Percentiles rank a stretch among this genome's conserved stretches.
phyloP scores from a whole-genome alignment of 768 basidiomycete species.

The Phaeolepiota aurea region DNA sequence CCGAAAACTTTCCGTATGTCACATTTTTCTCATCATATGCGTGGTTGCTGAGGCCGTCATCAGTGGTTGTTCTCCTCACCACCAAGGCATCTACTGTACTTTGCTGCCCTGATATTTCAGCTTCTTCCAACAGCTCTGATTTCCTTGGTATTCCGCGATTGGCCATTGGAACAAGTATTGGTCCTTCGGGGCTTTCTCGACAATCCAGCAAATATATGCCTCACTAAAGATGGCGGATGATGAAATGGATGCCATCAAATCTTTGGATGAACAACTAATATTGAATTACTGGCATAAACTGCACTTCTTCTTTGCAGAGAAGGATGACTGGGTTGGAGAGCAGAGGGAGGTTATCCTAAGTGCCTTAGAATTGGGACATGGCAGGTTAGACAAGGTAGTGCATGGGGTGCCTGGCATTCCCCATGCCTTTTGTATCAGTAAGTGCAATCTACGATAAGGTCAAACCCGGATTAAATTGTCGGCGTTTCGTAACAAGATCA shows the following conservation, averaged over 20 bases:
- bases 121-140: slow-evolving; percentile 32
- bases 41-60: background rate
- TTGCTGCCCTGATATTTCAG: slow-evolving; percentile 33
- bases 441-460: no score
- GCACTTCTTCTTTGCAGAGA: slow-evolving; percentile 50
- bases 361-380: slow-evolving; percentile 25
- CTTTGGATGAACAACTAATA: slow-evolving; percentile 40
- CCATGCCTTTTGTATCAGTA: slow-evolving; percentile 72
- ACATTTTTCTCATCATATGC: background rate
- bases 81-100: slow-evolving; percentile 30
- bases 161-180: slow-evolving; percentile 37
- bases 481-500: no score
- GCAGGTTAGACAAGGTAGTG: slow-evolving; percentile 26
- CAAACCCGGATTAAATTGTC: no score
- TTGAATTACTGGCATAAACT: slow-evolving; percentile 26
- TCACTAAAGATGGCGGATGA: slow-evolving; percentile 55
- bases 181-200: slow-evolving; percentile 41
- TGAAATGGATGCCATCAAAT: slow-evolving; percentile 57
- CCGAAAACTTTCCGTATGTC: slow-evolving; percentile 43
- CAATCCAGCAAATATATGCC: slow-evolving; percentile 43
- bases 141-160: slow-evolving; percentile 33
- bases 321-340: slow-evolving; percentile 65
- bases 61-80: slow-evolving; percentile 44
- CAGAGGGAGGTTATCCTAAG: slow-evolving; percentile 37
- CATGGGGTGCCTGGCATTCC: slow-evolving; percentile 43